These are phyloP conservation scores for Teunomyces stri DNA, from an alignment of 805 yeast genomes.

Conservation along the genomic window DNA sequence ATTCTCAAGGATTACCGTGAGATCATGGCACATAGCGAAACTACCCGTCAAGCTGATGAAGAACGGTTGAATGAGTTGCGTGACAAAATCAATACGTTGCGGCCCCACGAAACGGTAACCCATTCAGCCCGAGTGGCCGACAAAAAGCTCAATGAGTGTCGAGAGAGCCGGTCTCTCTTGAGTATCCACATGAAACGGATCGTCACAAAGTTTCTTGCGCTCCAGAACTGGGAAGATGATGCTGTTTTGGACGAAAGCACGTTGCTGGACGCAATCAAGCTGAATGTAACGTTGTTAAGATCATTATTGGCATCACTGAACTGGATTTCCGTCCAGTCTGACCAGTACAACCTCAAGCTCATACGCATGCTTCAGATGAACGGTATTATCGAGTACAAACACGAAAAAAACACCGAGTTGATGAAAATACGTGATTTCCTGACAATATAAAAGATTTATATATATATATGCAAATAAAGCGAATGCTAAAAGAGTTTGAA, in stretches of 20 bases:
- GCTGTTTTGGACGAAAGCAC: constrained; percentile 17
- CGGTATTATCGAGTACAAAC: constrained; percentile 6
- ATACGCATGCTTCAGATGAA: constrained; percentile 10
- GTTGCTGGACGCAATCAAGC: constrained; percentile 11
- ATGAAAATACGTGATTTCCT: not conserved
- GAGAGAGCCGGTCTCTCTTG: constrained; percentile 10
- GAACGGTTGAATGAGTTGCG: not conserved
- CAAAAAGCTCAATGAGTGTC: not conserved
- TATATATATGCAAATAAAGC: too few relatives aligned
- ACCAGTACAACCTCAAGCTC: not conserved
- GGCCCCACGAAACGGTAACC: not conserved
- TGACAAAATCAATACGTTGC: not conserved
- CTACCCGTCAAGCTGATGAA: not conserved
- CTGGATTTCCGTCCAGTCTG: constrained; percentile 5
- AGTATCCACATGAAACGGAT: constrained; percentile 16
- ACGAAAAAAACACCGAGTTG: not conserved
- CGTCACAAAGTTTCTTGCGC: constrained; percentile 18
- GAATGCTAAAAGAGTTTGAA: constrained; percentile 18
- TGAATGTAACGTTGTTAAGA: constrained; percentile 8
- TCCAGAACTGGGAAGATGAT: constrained; percentile 20
- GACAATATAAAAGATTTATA: not conserved
- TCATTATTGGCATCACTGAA: not conserved
- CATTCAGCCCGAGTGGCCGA: not conserved
- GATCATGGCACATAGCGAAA: not conserved
- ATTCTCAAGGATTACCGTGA: constrained; percentile 6